These are phyloP conservation scores for Ceratorhiza oryzae-sativae DNA, from an alignment of 1,284 basidiomycete species.

Conservation along the genomic window DNA sequence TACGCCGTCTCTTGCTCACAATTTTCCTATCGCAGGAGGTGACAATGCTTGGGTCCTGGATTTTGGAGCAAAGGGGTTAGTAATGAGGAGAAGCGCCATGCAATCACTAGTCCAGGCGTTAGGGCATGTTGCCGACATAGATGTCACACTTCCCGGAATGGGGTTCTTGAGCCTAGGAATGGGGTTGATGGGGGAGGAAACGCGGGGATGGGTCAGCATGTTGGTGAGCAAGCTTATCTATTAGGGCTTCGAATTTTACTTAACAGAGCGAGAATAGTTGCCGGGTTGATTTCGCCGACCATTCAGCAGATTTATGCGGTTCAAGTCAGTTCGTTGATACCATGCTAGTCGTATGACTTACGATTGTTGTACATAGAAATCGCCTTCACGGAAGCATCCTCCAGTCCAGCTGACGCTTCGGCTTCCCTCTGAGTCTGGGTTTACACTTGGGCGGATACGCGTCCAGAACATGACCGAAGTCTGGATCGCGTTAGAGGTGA, in stretches of 20 bases:
- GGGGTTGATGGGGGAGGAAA: slow-evolving; percentile 26
- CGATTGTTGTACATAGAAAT: not conserved
- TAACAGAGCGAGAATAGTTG: not conserved
- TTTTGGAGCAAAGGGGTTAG: slow-evolving; percentile 24
- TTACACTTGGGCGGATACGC: slow-evolving; percentile 36
- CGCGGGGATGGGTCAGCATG: slow-evolving; percentile 23
- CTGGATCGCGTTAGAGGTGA: slow-evolving; percentile 41
- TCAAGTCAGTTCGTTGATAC: too few relatives aligned
- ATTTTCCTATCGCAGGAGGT: slow-evolving; percentile 7
- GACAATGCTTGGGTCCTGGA: slow-evolving; percentile 23
- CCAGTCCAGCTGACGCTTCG: slow-evolving; percentile 36
- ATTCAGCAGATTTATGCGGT: slow-evolving; percentile 16
- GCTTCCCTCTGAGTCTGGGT: slow-evolving; percentile 39
- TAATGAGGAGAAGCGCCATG: slow-evolving; percentile 33
- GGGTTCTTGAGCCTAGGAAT: slow-evolving; percentile 23
- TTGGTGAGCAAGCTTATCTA: not conserved
- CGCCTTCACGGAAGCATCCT: slow-evolving; percentile 17
- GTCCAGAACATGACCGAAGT: slow-evolving; percentile 42
- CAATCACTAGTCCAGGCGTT: slow-evolving; percentile 25
- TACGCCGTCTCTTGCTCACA: not conserved
- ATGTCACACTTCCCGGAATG: slow-evolving; percentile 11
- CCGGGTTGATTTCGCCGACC: not conserved
- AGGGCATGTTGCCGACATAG: slow-evolving; percentile 10
- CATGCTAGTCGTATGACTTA: too few relatives aligned
- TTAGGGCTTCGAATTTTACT: not conserved